Percentiles rank a stretch among this genome's conserved stretches.
These are phyloP conservation scores for Huntiella savannae DNA, from an alignment of 2,329 filamentous ascomycete species.

Conservation along the genomic window DNA sequence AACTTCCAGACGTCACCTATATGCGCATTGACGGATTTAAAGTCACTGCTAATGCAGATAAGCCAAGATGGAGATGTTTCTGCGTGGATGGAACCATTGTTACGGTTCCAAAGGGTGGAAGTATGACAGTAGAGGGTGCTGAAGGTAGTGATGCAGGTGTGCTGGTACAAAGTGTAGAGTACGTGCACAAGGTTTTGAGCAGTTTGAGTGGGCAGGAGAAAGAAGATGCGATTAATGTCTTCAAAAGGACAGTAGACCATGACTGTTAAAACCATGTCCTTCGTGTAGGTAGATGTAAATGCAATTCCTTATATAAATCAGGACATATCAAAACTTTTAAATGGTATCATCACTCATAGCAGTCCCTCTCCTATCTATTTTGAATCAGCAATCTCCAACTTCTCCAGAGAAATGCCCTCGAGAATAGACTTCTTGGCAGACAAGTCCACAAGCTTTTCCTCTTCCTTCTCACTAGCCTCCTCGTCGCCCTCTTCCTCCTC, in stretches of 20 bases:
- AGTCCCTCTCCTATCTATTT: slow-evolving; percentile 6
- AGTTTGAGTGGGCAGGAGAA: background rate
- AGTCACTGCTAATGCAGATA: slow-evolving; percentile 47
- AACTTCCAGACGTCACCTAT: slow-evolving; percentile 46
- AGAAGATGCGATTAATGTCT: background rate
- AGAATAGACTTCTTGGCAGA: slow-evolving; percentile 9
- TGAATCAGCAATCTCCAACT: slow-evolving; percentile 11
- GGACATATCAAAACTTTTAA: slow-evolving; percentile 8
- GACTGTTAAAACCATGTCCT: background rate
- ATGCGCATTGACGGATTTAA: slow-evolving; percentile 46
- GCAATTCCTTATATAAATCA: background rate
- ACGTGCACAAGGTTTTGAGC: background rate
- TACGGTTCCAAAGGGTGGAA: slow-evolving; percentile 48
- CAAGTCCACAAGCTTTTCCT: slow-evolving; percentile 11
- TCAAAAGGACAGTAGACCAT: background rate
- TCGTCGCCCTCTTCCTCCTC: slow-evolving; percentile 16
- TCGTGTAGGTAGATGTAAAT: background rate
- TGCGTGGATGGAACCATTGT: slow-evolving; percentile 90
- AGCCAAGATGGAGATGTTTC: slow-evolving; percentile 62
- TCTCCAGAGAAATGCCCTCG: slow-evolving; percentile 14
- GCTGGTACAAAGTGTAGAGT: slow-evolving; percentile 11
- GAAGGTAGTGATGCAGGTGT: slow-evolving; percentile 15
- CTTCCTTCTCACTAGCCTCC: slow-evolving; percentile 13
- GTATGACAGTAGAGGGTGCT: slow-evolving; percentile 44
- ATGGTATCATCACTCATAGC: slow-evolving; percentile 14